A percentile compares a stretch with the other conserved stretches of the same genome.
Conservation (phyloP, 768 basidiomycete genomes). For the Vishniacozyma victoriae region DNA sequence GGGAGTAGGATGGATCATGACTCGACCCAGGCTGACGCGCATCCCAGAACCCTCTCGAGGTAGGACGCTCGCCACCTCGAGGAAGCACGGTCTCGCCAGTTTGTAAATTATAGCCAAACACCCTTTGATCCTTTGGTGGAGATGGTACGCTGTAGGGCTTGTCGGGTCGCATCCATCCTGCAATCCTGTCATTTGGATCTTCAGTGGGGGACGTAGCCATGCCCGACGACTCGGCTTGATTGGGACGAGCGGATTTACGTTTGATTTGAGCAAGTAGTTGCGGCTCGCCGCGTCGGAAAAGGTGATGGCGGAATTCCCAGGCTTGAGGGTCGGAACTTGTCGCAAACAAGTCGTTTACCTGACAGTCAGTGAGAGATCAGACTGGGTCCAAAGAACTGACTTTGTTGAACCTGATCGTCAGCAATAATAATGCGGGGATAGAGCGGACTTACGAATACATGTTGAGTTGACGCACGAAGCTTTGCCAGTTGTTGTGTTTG, state of each 20-base stretch:
- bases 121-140: neutral
- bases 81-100: slow-evolving; percentile 13
- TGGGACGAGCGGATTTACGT: slow-evolving; percentile 33
- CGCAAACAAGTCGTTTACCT: slow-evolving; percentile 45
- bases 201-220: slow-evolving; percentile 21
- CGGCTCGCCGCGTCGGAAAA: slow-evolving; percentile 45
- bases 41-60: no score
- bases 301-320: slow-evolving; percentile 47
- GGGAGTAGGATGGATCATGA: no score
- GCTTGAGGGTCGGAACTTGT: slow-evolving; percentile 35
- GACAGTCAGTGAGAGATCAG: neutral
- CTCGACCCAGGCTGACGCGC: no score
- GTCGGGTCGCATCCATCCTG: slow-evolving; percentile 34
- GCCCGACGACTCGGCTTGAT: slow-evolving; percentile 6
- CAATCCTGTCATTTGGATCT: slow-evolving; percentile 12
- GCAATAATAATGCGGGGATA: neutral
- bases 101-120: slow-evolving; percentile 10
- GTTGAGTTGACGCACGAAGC: slow-evolving; percentile 87
- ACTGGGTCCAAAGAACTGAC: slow-evolving; percentile 10
- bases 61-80: neutral
- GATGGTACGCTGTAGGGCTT: neutral
- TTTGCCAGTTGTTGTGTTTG: slow-evolving; percentile 93
- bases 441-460: slow-evolving; percentile 69
- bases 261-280: slow-evolving; percentile 42
- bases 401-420: slow-evolving; percentile 30